Percentiles rank a stretch among this genome's conserved stretches.
Conservation (phyloP, 2,329 filamentous ascomycete species). For the Ceratocystis harringtonii region DNA sequence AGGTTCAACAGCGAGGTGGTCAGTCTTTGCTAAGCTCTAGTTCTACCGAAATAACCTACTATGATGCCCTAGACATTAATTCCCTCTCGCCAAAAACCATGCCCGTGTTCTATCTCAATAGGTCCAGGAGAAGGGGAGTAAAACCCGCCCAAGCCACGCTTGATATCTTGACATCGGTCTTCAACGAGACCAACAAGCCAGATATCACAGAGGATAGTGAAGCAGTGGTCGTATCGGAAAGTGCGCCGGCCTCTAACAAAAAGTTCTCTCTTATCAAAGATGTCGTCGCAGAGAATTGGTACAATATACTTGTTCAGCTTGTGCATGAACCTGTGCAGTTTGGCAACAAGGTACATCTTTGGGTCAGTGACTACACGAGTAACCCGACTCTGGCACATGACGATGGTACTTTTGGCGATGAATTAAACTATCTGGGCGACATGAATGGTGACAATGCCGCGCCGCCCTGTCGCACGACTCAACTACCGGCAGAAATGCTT, state of each 20-base stretch:
- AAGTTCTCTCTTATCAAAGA: constrained; percentile 42
- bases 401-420: constrained; percentile 19
- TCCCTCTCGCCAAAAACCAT: neutral
- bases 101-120: neutral
- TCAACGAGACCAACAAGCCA: neutral
- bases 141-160: neutral
- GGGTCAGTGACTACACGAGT: constrained; percentile 70
- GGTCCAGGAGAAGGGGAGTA: neutral
- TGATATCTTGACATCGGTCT: neutral
- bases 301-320: constrained; percentile 58
- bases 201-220: constrained; percentile 14
- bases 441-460: neutral
- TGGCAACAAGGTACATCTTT: constrained; percentile 42
- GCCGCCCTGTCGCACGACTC: neutral
- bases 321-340: constrained; percentile 35
- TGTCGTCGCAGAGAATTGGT: constrained; percentile 40
- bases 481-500: constrained; percentile 22
- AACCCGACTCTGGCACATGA: constrained; percentile 31
- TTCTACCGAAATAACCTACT: neutral
- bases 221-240: constrained; percentile 29
- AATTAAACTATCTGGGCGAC: constrained; percentile 12
- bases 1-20: neutral
- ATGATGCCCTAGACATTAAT: neutral
- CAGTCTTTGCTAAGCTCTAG: neutral
- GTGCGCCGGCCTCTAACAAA: constrained; percentile 37